A percentile compares a stretch with the other conserved stretches of the same genome.
These are phyloP conservation scores for Corynespora cassiicola DNA, from an alignment of 2,329 filamentous ascomycete species.

Conservation along the genomic window DNA sequence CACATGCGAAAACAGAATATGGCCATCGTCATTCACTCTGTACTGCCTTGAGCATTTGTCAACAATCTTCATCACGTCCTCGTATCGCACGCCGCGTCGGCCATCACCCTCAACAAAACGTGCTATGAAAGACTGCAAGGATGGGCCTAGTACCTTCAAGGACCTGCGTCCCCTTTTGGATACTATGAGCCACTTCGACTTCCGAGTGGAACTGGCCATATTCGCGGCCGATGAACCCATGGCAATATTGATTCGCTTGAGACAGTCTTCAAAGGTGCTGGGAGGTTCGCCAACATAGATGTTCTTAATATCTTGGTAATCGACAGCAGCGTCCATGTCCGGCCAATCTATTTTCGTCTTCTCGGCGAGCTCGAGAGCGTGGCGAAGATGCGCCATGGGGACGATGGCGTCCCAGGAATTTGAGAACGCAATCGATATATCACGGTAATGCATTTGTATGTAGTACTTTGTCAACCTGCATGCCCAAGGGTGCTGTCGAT, in stretches of 20 bases:
- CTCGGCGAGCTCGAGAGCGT: slow-evolving; percentile 41
- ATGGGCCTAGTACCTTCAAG: slow-evolving; percentile 36
- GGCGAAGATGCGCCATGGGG: slow-evolving; percentile 51
- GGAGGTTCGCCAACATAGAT: slow-evolving; percentile 50
- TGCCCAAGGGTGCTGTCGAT: slow-evolving; percentile 21
- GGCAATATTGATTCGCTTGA: slow-evolving; percentile 47
- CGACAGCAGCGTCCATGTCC: slow-evolving; percentile 49
- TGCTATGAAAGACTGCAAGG: slow-evolving; percentile 47
- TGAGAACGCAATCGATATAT: slow-evolving; percentile 40
- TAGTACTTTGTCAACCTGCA: slow-evolving; percentile 48
- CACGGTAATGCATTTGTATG: slow-evolving; percentile 39
- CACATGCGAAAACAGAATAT: slow-evolving; percentile 11
- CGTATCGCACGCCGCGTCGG: slow-evolving; percentile 36
- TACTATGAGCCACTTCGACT: slow-evolving; percentile 4
- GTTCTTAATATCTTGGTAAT: slow-evolving; percentile 32
- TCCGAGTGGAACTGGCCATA: slow-evolving; percentile 23
- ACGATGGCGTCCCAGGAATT: slow-evolving; percentile 51
- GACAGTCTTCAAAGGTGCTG: slow-evolving; percentile 35
- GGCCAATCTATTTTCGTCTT: slow-evolving; percentile 38
- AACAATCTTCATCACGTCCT: slow-evolving; percentile 47
- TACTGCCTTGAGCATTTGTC: slow-evolving; percentile 32
- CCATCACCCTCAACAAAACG: slow-evolving; percentile 34
- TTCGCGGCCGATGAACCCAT: slow-evolving; percentile 40
- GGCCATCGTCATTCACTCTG: slow-evolving; percentile 19
- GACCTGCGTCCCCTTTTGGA: slow-evolving; percentile 39